A percentile compares a stretch with the other conserved stretches of the same genome.
Evolutionary conservation across 2,329 filamentous ascomycete genomes (phyloP).

Genomic region (Colletotrichum sp.): DNA sequence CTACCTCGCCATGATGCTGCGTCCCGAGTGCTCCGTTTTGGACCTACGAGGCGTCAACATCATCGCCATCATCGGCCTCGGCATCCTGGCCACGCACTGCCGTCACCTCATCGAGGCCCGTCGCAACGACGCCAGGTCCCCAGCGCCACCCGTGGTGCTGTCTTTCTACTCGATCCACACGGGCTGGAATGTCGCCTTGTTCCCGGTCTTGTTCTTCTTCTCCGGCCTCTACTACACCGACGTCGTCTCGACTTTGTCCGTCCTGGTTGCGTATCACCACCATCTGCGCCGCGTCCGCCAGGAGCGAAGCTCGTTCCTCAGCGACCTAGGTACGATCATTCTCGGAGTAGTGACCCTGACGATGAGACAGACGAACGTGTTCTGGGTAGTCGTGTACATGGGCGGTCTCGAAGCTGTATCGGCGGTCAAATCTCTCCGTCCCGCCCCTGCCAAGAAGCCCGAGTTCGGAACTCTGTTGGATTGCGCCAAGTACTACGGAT

Average conservation of each 20-base stretch:
- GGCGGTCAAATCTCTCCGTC: conserved; percentile 50
- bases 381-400: conserved; percentile 87
- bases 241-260: conserved; percentile 77
- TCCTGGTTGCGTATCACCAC: conserved; percentile 72
- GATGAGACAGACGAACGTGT: conserved; percentile 95
- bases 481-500: conserved; percentile 41
- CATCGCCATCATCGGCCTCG: conserved; percentile 45
- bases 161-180: conserved; percentile 60
- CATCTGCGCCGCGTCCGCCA: conserved; percentile 51
- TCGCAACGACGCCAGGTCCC: conserved; percentile 5
- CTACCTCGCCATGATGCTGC: conserved; percentile 25
- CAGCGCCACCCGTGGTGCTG: conserved; percentile 23
- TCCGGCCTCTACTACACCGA: conserved; percentile 96
- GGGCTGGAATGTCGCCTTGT: conserved; percentile 80
- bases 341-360: conserved; percentile 71
- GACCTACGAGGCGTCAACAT: conserved; percentile 56
- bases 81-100: conserved; percentile 53
- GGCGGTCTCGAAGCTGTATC: conserved; percentile 64
- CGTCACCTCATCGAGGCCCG: conserved; percentile 56
- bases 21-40: conserved; percentile 39
- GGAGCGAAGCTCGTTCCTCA: conserved; percentile 35
- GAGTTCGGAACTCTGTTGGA: conserved; percentile 34
- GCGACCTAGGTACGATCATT: conserved; percentile 50
- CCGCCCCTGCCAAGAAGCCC: conserved; percentile 33
- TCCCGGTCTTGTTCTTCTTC: conserved; percentile 95